phyloP scores from a whole-genome alignment of 148 eudicot species.

The Silene uniflora region DNA sequence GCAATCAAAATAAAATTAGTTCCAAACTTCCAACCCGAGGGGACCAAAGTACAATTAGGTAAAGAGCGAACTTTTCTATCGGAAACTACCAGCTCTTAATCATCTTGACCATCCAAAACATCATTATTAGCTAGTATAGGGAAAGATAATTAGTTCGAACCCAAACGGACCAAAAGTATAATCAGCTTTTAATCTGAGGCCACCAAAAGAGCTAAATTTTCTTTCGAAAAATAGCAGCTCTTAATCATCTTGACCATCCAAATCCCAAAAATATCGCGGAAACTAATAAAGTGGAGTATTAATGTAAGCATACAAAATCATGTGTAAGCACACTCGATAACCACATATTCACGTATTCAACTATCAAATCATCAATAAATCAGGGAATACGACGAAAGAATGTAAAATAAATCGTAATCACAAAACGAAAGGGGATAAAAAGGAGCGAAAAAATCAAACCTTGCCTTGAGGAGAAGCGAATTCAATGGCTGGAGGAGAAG shows the following conservation, averaged over 20 bases:
- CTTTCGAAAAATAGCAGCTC: too few species aligned
- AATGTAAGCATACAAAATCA: too few species aligned
- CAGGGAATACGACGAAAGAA: background rate
- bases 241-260: background rate
- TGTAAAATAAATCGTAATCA: background rate
- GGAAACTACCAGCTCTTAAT: background rate
- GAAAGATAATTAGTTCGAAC: too few species aligned
- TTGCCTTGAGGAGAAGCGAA: conserved; percentile 47
- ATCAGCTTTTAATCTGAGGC: too few species aligned
- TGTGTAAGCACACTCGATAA: background rate
- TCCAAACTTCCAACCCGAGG: too few species aligned
- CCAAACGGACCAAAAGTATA: too few species aligned
- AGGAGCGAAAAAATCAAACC: conserved; percentile 21
- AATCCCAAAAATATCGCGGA: background rate
- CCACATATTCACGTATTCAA: too few species aligned
- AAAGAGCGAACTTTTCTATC: background rate
- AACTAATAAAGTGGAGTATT: too few species aligned
- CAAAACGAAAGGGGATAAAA: background rate
- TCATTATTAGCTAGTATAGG: too few species aligned
- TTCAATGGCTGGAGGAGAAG: conserved; percentile 50
- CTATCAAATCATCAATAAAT: background rate
- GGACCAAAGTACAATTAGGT: too few species aligned
- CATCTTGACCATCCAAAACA: background rate
- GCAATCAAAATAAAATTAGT: too few species aligned
- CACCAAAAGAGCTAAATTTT: too few species aligned